Evolutionary conservation across 2,329 filamentous ascomycete species (phyloP), one percentile per base, ranked within the genome.

Genomic region (Lecanoromycetidae sp.): DNA sequence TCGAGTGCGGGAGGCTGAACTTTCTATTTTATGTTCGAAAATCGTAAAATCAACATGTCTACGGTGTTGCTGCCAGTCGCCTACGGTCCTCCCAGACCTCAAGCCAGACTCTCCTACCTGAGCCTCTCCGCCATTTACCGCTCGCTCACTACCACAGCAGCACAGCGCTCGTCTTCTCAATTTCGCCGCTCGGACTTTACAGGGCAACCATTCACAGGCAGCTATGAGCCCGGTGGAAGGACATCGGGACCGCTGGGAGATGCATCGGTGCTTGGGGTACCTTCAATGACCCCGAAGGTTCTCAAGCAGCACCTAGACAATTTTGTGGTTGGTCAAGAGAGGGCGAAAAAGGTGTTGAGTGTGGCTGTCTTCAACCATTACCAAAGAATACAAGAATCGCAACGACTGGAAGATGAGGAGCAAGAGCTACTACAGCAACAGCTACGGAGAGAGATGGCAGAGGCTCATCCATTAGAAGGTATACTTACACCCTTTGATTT

Each of bases 291-390:
- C 8, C 79, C 79, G 6, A 74, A 72, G 55, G 66, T 71, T 56
- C 72, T 98, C 57, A 95, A 96, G 70, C 80, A 86, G 59, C 84
- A 91, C 58, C 79, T 96, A 26, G 91, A 98, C 62, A 84, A 91
- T 60, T 98, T 93, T 62, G 90, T 98, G 1, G 90, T 98, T 3
- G 91, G 90, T 33, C 91, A 98, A 64, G 87, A 95, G 55, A 79
- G 87, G 50, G 87, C 91, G 23, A 72, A 98, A 72, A 93, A 94
- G 64, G 85, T 88, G 12, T 79, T 96, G 54, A 91, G 87, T 54
- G 82, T 90, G 3, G 87, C 90, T 5, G 84, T 98, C 23, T 95
- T 94, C 69, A 95, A 96, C 60, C 91, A 98, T 62, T 95, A 96
- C 61, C 87, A 95, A 64, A 79, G 85, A 38, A 76, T 94, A 50